Evolutionary conservation across 139 green algal genomes (phyloP).

Genomic region (Gonium pectorale): DNA sequence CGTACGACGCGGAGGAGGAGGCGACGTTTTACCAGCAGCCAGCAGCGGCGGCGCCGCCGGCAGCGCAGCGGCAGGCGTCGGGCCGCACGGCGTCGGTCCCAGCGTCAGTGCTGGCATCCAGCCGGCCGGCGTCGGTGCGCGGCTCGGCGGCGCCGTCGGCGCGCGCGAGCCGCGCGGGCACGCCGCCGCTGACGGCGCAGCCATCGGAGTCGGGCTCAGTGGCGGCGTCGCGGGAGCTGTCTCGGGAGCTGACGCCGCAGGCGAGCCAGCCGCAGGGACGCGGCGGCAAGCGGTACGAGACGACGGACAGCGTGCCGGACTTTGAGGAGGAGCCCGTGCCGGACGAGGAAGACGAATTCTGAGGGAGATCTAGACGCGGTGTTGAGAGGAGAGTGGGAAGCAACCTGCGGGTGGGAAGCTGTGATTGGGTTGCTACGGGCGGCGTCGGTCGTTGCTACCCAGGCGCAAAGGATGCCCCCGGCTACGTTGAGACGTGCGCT

Average conservation of each 20-base stretch:
- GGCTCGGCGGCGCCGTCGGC: not conserved
- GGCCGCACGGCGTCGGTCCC: not conserved
- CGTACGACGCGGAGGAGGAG: not conserved
- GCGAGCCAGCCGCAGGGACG: not conserved
- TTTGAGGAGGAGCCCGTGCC: not conserved
- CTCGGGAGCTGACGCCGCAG: not conserved
- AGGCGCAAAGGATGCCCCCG: no score
- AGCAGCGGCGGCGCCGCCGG: not conserved
- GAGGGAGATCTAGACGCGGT: no score
- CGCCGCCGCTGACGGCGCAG: not conserved
- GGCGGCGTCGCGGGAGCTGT: not conserved
- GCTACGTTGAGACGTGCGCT: no score
- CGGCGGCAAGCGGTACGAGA: not conserved
- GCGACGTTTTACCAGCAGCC: not conserved
- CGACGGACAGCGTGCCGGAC: not conserved
- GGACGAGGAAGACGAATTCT: not conserved
- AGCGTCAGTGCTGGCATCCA: not conserved
- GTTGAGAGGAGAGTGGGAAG: no score
- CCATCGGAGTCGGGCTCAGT: not conserved
- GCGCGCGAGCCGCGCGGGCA: not conserved
- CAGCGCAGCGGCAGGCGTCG: not conserved
- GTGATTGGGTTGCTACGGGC: no score
- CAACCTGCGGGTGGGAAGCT: no score
- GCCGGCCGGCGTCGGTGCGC: not conserved
- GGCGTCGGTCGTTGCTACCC: no score